A percentile compares a stretch with the other conserved stretches of the same genome.
Evolutionary conservation across 495 filamentous ascomycete species (phyloP).

Genomic region (Hypoxylon fragiforme): DNA sequence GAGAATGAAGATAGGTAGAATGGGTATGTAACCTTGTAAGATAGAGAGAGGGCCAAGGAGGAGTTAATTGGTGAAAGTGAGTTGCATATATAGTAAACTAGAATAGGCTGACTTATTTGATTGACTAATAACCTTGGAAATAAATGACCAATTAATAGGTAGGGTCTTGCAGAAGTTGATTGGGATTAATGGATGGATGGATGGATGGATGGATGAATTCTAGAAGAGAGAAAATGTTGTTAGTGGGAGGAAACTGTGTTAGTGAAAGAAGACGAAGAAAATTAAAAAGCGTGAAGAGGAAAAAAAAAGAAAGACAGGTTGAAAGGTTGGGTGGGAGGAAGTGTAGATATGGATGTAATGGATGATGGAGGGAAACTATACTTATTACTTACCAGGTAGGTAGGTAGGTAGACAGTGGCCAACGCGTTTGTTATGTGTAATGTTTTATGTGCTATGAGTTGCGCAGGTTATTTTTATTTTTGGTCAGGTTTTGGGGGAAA

Average conservation of each 20-base stretch:
- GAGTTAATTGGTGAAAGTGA: background rate
- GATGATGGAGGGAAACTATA: background rate
- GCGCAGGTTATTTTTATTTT: slow-evolving; percentile 8
- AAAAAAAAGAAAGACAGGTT: slow-evolving; percentile 2
- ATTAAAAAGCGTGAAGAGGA: background rate
- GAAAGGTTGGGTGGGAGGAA: slow-evolving; percentile 3
- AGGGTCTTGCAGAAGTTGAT: slow-evolving; percentile 4
- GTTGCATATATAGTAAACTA: slow-evolving; percentile 4
- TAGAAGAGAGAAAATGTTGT: background rate
- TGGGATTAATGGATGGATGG: slow-evolving; percentile 6
- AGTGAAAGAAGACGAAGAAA: too few relatives aligned
- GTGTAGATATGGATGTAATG: slow-evolving; percentile 15
- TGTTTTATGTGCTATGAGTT: slow-evolving; percentile 8
- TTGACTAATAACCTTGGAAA: slow-evolving; percentile 5
- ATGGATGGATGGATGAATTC: background rate
- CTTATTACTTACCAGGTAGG: slow-evolving; percentile 2
- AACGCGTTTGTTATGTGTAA: slow-evolving; percentile 26
- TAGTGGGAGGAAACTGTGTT: slow-evolving; percentile 1
- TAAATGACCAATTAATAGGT: slow-evolving; percentile 10
- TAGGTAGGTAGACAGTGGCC: slow-evolving; percentile 10
- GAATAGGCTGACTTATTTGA: slow-evolving; percentile 9
- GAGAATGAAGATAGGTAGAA: too few relatives aligned
- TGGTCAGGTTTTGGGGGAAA: slow-evolving; percentile 6
- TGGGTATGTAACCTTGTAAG: too few relatives aligned
- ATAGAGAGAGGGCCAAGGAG: background rate